Evolutionary conservation across 441 rosid genomes (phyloP).

Genomic region (Brassica balearica): DNA sequence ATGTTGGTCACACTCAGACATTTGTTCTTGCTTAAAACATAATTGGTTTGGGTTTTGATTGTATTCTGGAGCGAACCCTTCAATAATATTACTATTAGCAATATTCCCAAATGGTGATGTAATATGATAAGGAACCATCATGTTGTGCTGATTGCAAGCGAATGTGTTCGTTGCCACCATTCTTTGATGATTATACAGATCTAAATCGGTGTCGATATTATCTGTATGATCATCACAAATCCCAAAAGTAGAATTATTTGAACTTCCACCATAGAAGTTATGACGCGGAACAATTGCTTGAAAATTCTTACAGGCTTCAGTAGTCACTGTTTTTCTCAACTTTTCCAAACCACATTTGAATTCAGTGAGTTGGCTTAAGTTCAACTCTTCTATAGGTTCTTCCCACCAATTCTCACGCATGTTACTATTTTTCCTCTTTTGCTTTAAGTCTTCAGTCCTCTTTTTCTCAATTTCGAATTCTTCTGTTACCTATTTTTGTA

Average conservation of each 20-base stretch:
- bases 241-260: conserved; percentile 9
- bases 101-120: background rate
- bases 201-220: conserved; percentile 5
- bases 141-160: background rate
- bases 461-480: conserved; percentile 48
- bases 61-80: conserved; percentile 17
- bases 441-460: conserved; percentile 44
- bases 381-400: conserved; percentile 48
- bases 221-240: background rate
- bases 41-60: conserved; percentile 9
- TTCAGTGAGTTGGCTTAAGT: conserved; percentile 44
- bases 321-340: conserved; percentile 45
- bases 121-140: conserved; percentile 1
- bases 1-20: conserved; percentile 10
- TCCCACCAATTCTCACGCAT: conserved; percentile 56
- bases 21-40: conserved; percentile 12
- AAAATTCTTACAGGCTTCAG: conserved; percentile 46
- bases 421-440: conserved; percentile 38
- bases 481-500: background rate
- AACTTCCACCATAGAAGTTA: background rate
- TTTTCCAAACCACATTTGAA: conserved; percentile 45
- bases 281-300: background rate
- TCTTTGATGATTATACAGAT: conserved; percentile 17
- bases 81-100: background rate
- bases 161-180: background rate